These are phyloP conservation scores for Ophiostoma australiae DNA, from an alignment of 2,329 filamentous ascomycete species.

Conservation along the genomic window DNA sequence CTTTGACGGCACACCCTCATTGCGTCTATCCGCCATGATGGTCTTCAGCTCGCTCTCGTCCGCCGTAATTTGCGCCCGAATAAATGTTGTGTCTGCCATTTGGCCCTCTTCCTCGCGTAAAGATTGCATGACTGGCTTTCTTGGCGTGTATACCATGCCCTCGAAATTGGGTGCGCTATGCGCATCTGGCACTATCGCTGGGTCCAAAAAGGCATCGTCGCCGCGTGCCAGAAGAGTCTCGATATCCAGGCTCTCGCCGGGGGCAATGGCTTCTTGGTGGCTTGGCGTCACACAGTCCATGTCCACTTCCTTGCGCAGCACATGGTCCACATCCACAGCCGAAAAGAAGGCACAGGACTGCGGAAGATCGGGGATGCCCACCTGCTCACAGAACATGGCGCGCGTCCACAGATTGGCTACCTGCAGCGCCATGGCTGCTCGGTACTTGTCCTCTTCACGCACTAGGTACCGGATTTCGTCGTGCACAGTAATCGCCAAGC, in stretches of 20 bases:
- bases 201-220: constrained; percentile 62
- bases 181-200: constrained; percentile 52
- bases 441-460: constrained; percentile 77
- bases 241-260: constrained; percentile 85
- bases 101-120: constrained; percentile 47
- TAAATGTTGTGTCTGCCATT: constrained; percentile 52
- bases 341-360: constrained; percentile 95
- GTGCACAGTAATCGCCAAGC: constrained; percentile 89
- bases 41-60: constrained; percentile 68
- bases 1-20: constrained; percentile 30
- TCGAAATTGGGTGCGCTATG: constrained; percentile 53
- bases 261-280: constrained; percentile 69
- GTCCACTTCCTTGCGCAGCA: constrained; percentile 95
- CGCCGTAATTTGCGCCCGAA: constrained; percentile 77
- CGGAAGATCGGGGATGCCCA: constrained; percentile 90
- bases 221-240: constrained; percentile 69
- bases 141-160: constrained; percentile 61
- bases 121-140: constrained; percentile 73
- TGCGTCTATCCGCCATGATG: constrained; percentile 60
- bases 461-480: constrained; percentile 96
- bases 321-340: constrained; percentile 89
- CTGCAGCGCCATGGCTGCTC: constrained; percentile 86
- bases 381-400: constrained; percentile 95
- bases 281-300: constrained; percentile 96
- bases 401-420: constrained; percentile 94